phyloP scores from a whole-genome alignment of 805 yeast genomes.

The Monosporozyma aerobia region DNA sequence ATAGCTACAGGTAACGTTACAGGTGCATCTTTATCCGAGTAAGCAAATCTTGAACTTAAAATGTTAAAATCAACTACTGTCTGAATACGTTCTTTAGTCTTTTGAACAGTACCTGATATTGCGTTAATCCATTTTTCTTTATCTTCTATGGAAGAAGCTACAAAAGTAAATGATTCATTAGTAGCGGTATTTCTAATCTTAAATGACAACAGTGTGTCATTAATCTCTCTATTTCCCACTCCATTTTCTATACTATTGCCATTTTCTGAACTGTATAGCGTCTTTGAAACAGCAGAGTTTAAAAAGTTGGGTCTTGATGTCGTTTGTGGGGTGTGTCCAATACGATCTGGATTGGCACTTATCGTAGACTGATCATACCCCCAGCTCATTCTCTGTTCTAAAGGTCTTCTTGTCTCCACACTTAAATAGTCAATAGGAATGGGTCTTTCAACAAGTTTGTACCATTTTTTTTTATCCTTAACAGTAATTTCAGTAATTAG shows the following conservation, averaged over 20 bases:
- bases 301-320: slow-evolving; percentile 17
- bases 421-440: slow-evolving; percentile 52
- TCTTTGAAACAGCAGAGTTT: slow-evolving; percentile 16
- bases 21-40: slow-evolving; percentile 45
- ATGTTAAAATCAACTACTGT: slow-evolving; percentile 49
- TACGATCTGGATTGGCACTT: background rate
- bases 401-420: slow-evolving; percentile 36
- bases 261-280: slow-evolving; percentile 7
- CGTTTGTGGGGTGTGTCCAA: slow-evolving; percentile 12
- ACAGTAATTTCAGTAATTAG: slow-evolving; percentile 51
- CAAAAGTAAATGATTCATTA: slow-evolving; percentile 43
- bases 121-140: slow-evolving; percentile 50
- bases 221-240: slow-evolving; percentile 12
- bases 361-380: background rate
- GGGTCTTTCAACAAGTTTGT: slow-evolving; percentile 46
- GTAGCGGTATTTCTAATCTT: slow-evolving; percentile 53
- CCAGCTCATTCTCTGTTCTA: slow-evolving; percentile 2
- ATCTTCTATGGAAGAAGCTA: slow-evolving; percentile 39
- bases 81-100: slow-evolving; percentile 29
- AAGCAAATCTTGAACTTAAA: slow-evolving; percentile 55
- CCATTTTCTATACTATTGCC: slow-evolving; percentile 2
- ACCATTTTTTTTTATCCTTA: slow-evolving; percentile 30
- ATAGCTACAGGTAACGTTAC: slow-evolving; percentile 45
- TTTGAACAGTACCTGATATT: slow-evolving; percentile 41
- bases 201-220: slow-evolving; percentile 28